Evolutionary conservation across 768 basidiomycete species (phyloP).

Genomic region (Mycena floridula): DNA sequence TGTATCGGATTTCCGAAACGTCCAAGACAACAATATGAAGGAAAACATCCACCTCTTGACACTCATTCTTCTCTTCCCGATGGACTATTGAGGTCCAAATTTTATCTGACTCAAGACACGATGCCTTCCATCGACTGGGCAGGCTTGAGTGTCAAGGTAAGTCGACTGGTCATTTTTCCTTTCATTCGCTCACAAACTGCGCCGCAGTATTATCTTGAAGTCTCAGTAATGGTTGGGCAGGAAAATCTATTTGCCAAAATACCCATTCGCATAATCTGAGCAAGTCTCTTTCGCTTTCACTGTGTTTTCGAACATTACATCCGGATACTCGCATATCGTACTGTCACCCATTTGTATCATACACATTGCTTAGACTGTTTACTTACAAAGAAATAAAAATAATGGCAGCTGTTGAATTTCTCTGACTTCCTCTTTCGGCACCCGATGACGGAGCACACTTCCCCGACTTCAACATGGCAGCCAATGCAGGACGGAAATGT

Average conservation of each 20-base stretch:
- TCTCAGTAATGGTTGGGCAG: slow-evolving; percentile 59
- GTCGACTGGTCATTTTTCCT: slow-evolving; percentile 12
- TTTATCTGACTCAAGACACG: slow-evolving; percentile 51
- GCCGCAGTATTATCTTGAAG: slow-evolving; percentile 64
- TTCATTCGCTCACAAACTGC: slow-evolving; percentile 5
- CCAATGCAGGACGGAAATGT: slow-evolving; percentile 82
- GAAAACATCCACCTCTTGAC: slow-evolving; percentile 40
- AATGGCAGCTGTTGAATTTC: not conserved
- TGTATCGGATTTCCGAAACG: slow-evolving; percentile 69
- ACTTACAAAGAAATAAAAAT: not conserved
- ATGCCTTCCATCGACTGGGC: slow-evolving; percentile 62
- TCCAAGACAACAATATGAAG: slow-evolving; percentile 38
- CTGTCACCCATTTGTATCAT: too few species aligned
- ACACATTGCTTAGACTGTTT: not conserved
- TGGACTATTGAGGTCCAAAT: slow-evolving; percentile 57
- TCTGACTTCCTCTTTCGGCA: not conserved
- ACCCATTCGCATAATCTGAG: slow-evolving; percentile 49
- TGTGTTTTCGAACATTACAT: not conserved
- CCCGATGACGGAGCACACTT: slow-evolving; percentile 52
- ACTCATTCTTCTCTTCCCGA: slow-evolving; percentile 50
- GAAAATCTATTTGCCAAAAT: slow-evolving; percentile 58
- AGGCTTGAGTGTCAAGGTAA: slow-evolving; percentile 63
- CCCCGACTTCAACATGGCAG: slow-evolving; percentile 85
- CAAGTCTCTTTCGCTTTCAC: not conserved
- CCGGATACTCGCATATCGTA: too few species aligned